Conservation (phyloP, 192 early-diverging fungal species). For the Allomyces macrogynus region DNA sequence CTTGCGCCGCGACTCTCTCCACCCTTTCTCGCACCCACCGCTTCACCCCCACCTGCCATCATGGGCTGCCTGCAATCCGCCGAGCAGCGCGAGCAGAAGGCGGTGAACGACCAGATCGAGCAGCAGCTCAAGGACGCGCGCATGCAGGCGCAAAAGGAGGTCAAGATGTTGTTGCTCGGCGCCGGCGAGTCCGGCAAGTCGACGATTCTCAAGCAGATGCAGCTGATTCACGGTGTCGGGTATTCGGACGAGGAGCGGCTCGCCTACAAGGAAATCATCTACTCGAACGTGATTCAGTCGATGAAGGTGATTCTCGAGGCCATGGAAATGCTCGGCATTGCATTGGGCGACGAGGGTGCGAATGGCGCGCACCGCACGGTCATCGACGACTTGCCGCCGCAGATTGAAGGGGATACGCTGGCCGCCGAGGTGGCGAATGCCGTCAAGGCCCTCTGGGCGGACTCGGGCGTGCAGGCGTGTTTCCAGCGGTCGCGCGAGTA, state of each 20-base stretch:
- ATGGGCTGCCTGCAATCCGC: neutral
- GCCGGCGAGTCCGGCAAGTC: conserved; percentile 45
- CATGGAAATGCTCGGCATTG: conserved; percentile 12
- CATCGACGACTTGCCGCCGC: conserved; percentile 14
- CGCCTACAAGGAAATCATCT: conserved; percentile 21
- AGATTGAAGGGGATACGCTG: conserved; percentile 16
- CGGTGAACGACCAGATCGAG: conserved; percentile 9
- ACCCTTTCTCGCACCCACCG: no score
- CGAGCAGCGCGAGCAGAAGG: neutral
- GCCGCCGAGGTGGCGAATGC: conserved; percentile 17
- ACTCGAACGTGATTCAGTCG: conserved; percentile 21
- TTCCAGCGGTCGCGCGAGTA: conserved; percentile 19
- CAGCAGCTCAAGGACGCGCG: conserved; percentile 10
- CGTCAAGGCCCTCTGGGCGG: conserved; percentile 23
- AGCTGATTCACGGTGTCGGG: conserved; percentile 28
- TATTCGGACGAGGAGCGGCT: conserved; percentile 21
- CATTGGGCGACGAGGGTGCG: neutral
- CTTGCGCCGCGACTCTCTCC: no score
- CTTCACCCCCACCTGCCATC: neutral
- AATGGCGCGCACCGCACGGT: conserved; percentile 12
- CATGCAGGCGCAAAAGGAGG: conserved; percentile 9
- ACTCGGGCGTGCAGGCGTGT: conserved; percentile 17
- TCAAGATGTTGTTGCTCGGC: conserved; percentile 15
- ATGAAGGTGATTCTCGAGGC: conserved; percentile 27
- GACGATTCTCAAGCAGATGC: conserved; percentile 37